Percentiles rank a stretch among this genome's conserved stretches.
Evolutionary conservation across 2,329 filamentous ascomycete genomes (phyloP).

Genomic region (Hymenoscyphus repandus): DNA sequence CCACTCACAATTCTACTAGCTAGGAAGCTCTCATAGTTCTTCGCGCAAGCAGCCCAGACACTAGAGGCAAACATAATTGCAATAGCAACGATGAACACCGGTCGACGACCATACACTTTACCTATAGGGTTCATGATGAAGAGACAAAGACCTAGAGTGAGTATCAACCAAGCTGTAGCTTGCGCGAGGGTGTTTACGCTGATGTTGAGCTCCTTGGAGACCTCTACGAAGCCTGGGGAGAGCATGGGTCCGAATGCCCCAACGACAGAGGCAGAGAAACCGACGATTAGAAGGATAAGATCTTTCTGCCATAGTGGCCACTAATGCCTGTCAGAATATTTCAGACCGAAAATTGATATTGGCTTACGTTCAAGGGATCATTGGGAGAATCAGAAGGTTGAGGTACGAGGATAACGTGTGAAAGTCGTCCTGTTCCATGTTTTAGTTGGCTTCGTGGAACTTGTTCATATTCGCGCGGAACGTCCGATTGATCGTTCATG

Average conservation of each 20-base stretch:
- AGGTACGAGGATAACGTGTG: conserved; percentile 30
- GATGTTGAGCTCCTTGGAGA: conserved; percentile 39
- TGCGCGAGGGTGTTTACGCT: conserved; percentile 40
- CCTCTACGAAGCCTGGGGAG: conserved; percentile 42
- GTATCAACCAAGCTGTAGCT: conserved; percentile 43
- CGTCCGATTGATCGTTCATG: conserved; percentile 41
- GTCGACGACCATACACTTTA: conserved; percentile 44
- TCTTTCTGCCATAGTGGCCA: conserved; percentile 43
- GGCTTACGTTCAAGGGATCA: conserved; percentile 42
- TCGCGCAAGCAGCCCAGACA: conserved; percentile 42
- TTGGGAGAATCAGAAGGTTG: conserved; percentile 45
- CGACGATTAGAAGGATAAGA: conserved; percentile 39
- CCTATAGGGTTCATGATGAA: conserved; percentile 48
- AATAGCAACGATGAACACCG: conserved; percentile 44
- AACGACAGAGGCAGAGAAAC: conserved; percentile 41
- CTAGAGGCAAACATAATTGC: conserved; percentile 42
- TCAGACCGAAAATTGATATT: background rate
- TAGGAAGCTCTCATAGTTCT: conserved; percentile 40
- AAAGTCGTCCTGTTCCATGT: conserved; percentile 18
- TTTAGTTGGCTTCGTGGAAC: conserved; percentile 35
- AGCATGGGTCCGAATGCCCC: conserved; percentile 49
- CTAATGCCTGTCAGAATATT: conserved; percentile 15
- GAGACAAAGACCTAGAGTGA: conserved; percentile 42
- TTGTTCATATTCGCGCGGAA: conserved; percentile 40
- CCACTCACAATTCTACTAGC: conserved; percentile 42